Percentiles rank a stretch among this genome's conserved stretches.
Conservation (phyloP, 257 asterid genomes). For the Eucommia ulmoides region DNA sequence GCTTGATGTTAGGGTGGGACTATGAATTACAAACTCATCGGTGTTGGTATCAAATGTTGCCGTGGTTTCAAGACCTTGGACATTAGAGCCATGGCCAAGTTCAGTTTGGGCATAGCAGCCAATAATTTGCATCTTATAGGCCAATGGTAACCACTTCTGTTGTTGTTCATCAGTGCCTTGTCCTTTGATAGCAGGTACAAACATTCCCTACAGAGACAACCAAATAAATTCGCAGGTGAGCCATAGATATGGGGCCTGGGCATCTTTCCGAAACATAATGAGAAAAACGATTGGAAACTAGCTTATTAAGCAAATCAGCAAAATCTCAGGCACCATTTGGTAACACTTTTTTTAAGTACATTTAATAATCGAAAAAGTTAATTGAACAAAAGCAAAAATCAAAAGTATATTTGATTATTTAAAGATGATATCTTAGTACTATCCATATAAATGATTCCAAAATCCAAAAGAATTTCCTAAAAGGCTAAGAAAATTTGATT, state of each 20-base stretch:
- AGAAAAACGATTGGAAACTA: no score
- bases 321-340: no score
- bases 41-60: constrained; percentile 89
- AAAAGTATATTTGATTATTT: no score
- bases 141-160: constrained; percentile 78
- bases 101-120: constrained; percentile 99
- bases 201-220: constrained; percentile 66
- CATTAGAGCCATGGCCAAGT: constrained; percentile 99
- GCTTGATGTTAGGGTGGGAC: constrained; percentile 98
- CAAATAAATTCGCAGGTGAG: constrained; percentile 8
- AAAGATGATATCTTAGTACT: no score
- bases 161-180: constrained; percentile 95
- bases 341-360: no score
- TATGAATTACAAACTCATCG: constrained; percentile 84
- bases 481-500: no score
- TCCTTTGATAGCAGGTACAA: constrained; percentile 84
- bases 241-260: constrained; percentile 5
- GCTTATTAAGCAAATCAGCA: no score
- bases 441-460: no score
- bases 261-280: no score
- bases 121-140: constrained; percentile 92
- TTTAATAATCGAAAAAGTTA: no score
- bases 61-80: constrained; percentile 97
- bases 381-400: no score
- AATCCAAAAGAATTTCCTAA: no score